A percentile compares a stretch with the other conserved stretches of the same genome.
phyloP scores from a whole-genome alignment of 2,329 filamentous ascomycete species.

The Elsinoe necatrix region DNA sequence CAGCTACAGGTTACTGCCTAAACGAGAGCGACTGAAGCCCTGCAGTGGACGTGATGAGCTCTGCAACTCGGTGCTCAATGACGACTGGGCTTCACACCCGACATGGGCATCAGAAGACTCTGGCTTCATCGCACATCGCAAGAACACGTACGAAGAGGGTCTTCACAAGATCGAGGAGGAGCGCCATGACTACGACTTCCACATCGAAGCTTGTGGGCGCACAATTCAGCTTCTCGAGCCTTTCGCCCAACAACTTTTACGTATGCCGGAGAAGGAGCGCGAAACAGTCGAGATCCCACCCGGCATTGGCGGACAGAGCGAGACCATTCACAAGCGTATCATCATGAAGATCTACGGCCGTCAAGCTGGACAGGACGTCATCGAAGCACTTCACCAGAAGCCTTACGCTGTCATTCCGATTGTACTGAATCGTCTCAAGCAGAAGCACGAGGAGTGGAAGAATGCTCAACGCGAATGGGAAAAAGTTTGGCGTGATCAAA shows the following conservation, averaged over 20 bases:
- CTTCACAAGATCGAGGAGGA: constrained; percentile 96
- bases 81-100: constrained; percentile 96
- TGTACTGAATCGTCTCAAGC: constrained; percentile 79
- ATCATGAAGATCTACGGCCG: constrained; percentile 94
- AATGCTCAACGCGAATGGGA: constrained; percentile 97
- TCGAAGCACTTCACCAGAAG: constrained; percentile 74
- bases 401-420: constrained; percentile 85
- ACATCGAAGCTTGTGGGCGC: constrained; percentile 89
- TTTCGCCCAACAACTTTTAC: constrained; percentile 80
- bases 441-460: constrained; percentile 96
- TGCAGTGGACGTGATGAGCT: constrained; percentile 94
- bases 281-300: constrained; percentile 68
- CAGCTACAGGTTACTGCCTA: constrained; percentile 86
- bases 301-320: constrained; percentile 83
- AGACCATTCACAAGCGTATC: constrained; percentile 92
- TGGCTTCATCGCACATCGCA: constrained; percentile 93
- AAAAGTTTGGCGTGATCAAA: constrained; percentile 96
- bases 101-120: constrained; percentile 98
- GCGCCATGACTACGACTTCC: constrained; percentile 96
- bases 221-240: constrained; percentile 95
- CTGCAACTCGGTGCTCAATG: constrained; percentile 86
- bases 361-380: constrained; percentile 74
- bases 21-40: constrained; percentile 78
- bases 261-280: constrained; percentile 62
- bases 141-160: constrained; percentile 90